Evolutionary conservation across 2,329 filamentous ascomycete genomes (phyloP), one percentile per base, ranked within the genome.

Genomic region (Tympanopsis confertula): DNA sequence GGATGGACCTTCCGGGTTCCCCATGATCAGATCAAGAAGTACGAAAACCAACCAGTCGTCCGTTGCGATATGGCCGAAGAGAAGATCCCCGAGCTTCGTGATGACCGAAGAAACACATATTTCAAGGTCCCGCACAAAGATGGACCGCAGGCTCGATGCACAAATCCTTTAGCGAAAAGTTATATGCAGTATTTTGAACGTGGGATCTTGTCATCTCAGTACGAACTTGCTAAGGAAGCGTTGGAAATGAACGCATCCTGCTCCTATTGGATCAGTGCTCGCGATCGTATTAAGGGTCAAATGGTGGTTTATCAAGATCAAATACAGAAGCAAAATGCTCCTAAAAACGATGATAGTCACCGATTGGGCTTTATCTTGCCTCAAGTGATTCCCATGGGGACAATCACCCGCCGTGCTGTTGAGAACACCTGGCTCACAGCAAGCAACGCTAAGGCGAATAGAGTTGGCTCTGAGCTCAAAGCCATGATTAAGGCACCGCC

Each of bases 391-490:
- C 91, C 91, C 0, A 98, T 98, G 91, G 91, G 91, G 13, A 98
- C 93, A 5, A 86, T 98, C 44, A 98, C 91, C 2, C 75, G 91
- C 37, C 74, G 91, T 52, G 86, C 89, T 0, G 91, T 98, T 5
- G 91, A 98, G 51, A 96, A 95, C 45, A 98, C 91, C 0, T 98
- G 93, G 91, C 72, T 98, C 35, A 98, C 91, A 3, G 93, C 91
- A 2, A 93, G 87, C 50, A 98, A 98, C 51, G 93, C 93, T 1
- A 98, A 98, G 63, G 78, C 78, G 53, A 96, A 96, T 47, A 80
- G 93, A 4, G 89, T 98, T 3, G 91, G 91, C 1, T 98, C 91
- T 0, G 91, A 98, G 55, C 68, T 98, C 18, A 98, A 98, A 57
- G 86, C 89, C 13, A 96, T 98, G 87, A 79, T 98, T 46, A 83